These are phyloP conservation scores for Trichophyton simii DNA, from an alignment of 2,329 filamentous ascomycete genomes.

Conservation along the genomic window DNA sequence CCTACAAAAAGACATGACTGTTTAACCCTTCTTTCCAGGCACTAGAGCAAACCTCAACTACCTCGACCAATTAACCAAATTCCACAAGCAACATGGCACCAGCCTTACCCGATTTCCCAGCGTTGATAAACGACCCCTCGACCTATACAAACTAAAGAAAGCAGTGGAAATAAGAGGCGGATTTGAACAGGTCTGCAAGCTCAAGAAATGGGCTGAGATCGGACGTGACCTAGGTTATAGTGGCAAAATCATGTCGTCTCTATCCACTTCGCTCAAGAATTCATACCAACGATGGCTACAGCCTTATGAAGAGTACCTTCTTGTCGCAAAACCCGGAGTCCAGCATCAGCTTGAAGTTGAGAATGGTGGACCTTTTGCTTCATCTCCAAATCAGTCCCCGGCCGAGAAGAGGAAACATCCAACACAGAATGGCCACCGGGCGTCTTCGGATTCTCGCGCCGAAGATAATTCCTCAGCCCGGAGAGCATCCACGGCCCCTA, in stretches of 20 bases:
- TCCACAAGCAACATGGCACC: conserved; percentile 90
- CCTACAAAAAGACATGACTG: conserved; percentile 34
- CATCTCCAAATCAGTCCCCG: conserved; percentile 61
- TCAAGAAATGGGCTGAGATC: conserved; percentile 98
- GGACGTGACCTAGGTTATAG: conserved; percentile 93
- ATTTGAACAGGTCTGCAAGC: conserved; percentile 92
- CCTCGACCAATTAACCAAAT: conserved; percentile 86
- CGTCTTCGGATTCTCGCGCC: conserved; percentile 36
- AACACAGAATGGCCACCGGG: conserved; percentile 31
- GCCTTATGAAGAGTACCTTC: conserved; percentile 90
- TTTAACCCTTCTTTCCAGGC: conserved; percentile 43
- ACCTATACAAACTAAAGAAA: conserved; percentile 92
- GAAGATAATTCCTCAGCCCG: conserved; percentile 58
- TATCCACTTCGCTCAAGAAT: conserved; percentile 95
- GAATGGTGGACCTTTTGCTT: conserved; percentile 80
- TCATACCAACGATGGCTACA: conserved; percentile 95
- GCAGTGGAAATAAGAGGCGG: conserved; percentile 89
- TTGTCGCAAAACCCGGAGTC: conserved; percentile 84
- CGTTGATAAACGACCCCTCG: conserved; percentile 92
- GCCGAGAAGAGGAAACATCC: conserved; percentile 43
- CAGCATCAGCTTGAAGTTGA: conserved; percentile 89
- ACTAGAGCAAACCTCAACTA: conserved; percentile 94
- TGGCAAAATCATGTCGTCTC: conserved; percentile 97
- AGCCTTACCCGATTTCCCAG: conserved; percentile 89
- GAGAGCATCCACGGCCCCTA: conserved; percentile 42